Base-by-base conservation (phyloP, 352 stramenopile species). In the Phytophthora tubulina region DNA sequence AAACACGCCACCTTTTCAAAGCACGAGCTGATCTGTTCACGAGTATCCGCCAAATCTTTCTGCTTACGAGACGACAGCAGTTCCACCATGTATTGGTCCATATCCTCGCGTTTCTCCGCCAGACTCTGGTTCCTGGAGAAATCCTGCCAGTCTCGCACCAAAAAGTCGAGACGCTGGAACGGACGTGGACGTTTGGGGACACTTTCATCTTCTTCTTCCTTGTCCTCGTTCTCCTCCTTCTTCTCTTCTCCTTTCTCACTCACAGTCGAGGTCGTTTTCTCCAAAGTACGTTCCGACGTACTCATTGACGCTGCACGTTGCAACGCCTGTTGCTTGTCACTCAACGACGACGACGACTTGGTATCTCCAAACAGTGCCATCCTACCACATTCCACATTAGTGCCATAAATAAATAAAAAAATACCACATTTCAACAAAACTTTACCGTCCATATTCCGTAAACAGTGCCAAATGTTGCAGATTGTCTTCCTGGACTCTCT, bases 401-500 rank as follows among this genome's bases (percentile, higher is more conserved):
- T 86, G 61, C 21, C 21, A 27, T 27, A 27, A 27, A 27, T 27
- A 69, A 49, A 30, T 46, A 15, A 13, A 39, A 39, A 38, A 45
- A 35, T 27, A 30, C n/a, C 32, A 64, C n/a, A 21, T 49, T 7
- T 33, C 31, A n/a, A 48, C 50, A 65, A 45, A 36, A 59, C 6
- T n/a, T 41, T 79, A 97, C 75, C 96, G 82, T 48, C 97, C 97
- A 77, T 99, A 99, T 91, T 99, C 98, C 21, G 93, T 98, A 81
- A 99, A 99, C n/a, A 99, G 84, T 15, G 98, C 97, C 39, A 99
- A 80, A 74, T 99, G 97, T 89, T 99, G 98, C 67, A 99, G 80
- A 78, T 99, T 98, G 80, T 99, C 98, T 81, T 99, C 98, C 70
- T 99, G 97, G 54, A 99, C 98, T 54, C 97, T 83, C 80, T 99